Evolutionary conservation across 129 eudicot genomes (phyloP).

Genomic region (Pulicaria dysenterica): DNA sequence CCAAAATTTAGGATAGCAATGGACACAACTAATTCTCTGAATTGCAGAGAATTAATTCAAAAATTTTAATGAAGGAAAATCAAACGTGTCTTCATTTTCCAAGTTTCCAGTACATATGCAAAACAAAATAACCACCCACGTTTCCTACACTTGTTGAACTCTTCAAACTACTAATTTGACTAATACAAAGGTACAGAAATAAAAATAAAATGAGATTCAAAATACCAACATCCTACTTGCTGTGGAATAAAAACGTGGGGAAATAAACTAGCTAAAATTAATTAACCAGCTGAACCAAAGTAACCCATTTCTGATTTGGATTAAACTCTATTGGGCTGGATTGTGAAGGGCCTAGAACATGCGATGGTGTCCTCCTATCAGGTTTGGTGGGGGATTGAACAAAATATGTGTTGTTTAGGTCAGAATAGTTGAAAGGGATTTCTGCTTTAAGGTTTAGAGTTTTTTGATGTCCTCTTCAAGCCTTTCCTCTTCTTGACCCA

Average conservation of each 20-base stretch:
- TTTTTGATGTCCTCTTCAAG: too few species aligned
- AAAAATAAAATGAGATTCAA: background rate
- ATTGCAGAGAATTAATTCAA: background rate
- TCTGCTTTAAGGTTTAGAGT: too few species aligned
- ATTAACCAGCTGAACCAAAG: background rate
- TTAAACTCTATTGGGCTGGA: background rate
- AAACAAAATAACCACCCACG: too few species aligned
- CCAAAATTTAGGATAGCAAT: constrained; percentile 1
- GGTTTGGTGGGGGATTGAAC: too few species aligned
- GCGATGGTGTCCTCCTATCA: background rate
- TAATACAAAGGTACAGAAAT: background rate
- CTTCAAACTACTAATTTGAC: background rate
- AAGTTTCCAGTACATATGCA: too few species aligned
- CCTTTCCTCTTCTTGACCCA: too few species aligned
- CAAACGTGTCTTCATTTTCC: background rate
- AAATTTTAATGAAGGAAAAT: background rate
- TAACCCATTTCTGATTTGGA: background rate
- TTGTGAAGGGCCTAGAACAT: background rate
- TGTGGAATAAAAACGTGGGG: background rate
- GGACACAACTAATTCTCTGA: background rate
- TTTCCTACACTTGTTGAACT: background rate
- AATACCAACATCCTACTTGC: background rate
- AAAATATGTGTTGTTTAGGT: too few species aligned
- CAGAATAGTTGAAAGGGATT: too few species aligned
- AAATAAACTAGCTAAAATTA: background rate